phyloP scores from a whole-genome alignment of 2,329 filamentous ascomycete genomes.

The Daldinia sp. region DNA sequence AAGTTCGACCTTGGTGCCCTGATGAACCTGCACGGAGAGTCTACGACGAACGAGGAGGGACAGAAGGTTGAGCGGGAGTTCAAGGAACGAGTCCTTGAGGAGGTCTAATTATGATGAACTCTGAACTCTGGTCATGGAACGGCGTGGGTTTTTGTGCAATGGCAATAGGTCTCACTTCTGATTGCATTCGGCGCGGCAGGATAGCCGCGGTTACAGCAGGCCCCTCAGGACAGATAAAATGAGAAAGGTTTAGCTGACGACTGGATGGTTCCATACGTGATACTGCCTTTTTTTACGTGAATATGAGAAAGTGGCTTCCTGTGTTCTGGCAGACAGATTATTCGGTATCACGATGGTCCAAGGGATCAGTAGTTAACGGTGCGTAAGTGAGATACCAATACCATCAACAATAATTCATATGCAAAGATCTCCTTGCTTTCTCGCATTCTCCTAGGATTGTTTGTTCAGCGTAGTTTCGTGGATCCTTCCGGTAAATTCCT shows the following conservation, averaged over 20 bases:
- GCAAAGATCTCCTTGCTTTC: not conserved
- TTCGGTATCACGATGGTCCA: not conserved
- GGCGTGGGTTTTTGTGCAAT: conserved; percentile 61
- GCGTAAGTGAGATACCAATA: conserved; percentile 6
- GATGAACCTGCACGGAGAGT: conserved; percentile 97
- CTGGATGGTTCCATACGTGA: conserved; percentile 44
- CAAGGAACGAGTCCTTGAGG: conserved; percentile 96
- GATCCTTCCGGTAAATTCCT: not conserved
- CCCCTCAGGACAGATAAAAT: conserved; percentile 53
- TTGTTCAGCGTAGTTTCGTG: not conserved
- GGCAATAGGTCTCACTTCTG: conserved; percentile 62
- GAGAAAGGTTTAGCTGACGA: conserved; percentile 54
- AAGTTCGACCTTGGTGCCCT: conserved; percentile 99
- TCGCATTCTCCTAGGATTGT: not conserved
- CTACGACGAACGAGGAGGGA: conserved; percentile 92
- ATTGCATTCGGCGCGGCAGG: conserved; percentile 63
- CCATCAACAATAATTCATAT: not conserved
- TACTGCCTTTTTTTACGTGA: conserved; percentile 16
- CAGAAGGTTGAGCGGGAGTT: conserved; percentile 99
- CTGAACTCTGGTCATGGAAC: conserved; percentile 57
- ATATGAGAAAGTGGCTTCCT: conserved; percentile 4
- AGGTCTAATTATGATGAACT: conserved; percentile 76
- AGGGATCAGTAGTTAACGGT: not conserved
- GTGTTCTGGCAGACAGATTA: not conserved
- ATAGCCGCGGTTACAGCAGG: conserved; percentile 55